Evolutionary conservation across 2,329 filamentous ascomycete genomes (phyloP).

Genomic region (Tolypocladium amazonense): DNA sequence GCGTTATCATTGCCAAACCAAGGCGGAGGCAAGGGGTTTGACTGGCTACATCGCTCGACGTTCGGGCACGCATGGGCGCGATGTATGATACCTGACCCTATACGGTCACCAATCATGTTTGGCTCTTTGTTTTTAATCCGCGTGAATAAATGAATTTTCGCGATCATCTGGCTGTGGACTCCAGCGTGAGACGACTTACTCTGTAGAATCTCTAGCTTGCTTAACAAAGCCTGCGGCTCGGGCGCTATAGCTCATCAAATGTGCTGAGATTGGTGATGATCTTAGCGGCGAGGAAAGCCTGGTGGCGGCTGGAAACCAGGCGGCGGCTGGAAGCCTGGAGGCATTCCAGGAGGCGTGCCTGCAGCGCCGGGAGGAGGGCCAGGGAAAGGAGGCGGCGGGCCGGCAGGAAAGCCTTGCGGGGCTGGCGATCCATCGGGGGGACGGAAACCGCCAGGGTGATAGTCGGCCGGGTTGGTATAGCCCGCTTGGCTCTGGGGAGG

Average conservation of each 20-base stretch:
- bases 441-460: constrained; percentile 32
- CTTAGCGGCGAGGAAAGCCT: constrained; percentile 23
- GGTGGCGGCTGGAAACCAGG: constrained; percentile 30
- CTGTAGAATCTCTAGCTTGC: neutral
- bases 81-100: constrained; percentile 15
- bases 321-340: constrained; percentile 35
- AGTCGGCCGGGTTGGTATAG: constrained; percentile 36
- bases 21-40: neutral
- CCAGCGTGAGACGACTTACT: neutral
- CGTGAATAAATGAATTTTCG: constrained; percentile 1
- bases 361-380: constrained; percentile 21
- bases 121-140: neutral
- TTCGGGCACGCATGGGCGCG: constrained; percentile 6
- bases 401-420: constrained; percentile 26
- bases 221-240: neutral
- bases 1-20: constrained; percentile 1
- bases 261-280: neutral
- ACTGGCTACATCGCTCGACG: constrained; percentile 5
- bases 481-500: constrained; percentile 35
- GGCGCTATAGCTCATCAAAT: neutral
- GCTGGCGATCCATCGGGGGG: constrained; percentile 26
- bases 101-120: constrained; percentile 5
- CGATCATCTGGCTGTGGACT: neutral
- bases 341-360: constrained; percentile 26
- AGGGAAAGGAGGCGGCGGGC: constrained; percentile 29